A percentile compares a stretch with the other conserved stretches of the same genome.
These are phyloP conservation scores for Paraconiothyrium sp. DNA, from an alignment of 2,329 filamentous ascomycete genomes.

Conservation along the genomic window DNA sequence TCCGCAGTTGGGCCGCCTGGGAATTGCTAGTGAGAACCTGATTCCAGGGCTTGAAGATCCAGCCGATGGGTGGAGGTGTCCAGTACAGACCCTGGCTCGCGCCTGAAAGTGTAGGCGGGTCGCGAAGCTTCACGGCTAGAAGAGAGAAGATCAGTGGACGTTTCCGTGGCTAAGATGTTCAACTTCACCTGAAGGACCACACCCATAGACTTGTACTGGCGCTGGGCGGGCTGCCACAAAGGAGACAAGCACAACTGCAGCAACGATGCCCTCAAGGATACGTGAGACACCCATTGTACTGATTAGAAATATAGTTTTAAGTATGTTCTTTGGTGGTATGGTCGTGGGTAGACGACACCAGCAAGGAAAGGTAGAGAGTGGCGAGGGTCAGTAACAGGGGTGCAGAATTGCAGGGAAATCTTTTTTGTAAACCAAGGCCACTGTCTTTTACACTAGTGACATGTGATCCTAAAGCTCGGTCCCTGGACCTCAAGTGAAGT, in stretches of 20 bases:
- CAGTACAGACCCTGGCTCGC: conserved; percentile 11
- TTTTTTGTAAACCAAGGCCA: background rate
- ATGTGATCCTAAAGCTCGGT: background rate
- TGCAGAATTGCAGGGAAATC: background rate
- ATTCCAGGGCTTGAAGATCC: conserved; percentile 31
- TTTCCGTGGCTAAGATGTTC: background rate
- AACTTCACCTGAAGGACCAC: conserved; percentile 1
- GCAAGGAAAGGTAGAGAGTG: background rate
- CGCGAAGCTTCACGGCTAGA: conserved; percentile 4
- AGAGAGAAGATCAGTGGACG: background rate
- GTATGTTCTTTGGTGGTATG: background rate
- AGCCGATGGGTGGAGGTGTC: conserved; percentile 19
- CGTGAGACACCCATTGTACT: background rate
- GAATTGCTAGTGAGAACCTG: conserved; percentile 27
- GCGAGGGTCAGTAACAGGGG: background rate
- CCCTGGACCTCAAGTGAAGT: background rate
- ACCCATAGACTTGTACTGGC: background rate
- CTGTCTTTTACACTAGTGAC: background rate
- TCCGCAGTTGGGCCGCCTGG: conserved; percentile 22
- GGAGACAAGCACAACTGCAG: conserved; percentile 2
- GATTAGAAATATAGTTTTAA: background rate
- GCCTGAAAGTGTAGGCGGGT: conserved; percentile 1
- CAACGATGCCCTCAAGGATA: background rate
- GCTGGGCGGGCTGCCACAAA: background rate
- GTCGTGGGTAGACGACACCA: background rate